Evolutionary conservation across 345 rosid genomes (phyloP), one percentile per base, ranked within the genome.

Genomic region (Gossypium thurberi): DNA sequence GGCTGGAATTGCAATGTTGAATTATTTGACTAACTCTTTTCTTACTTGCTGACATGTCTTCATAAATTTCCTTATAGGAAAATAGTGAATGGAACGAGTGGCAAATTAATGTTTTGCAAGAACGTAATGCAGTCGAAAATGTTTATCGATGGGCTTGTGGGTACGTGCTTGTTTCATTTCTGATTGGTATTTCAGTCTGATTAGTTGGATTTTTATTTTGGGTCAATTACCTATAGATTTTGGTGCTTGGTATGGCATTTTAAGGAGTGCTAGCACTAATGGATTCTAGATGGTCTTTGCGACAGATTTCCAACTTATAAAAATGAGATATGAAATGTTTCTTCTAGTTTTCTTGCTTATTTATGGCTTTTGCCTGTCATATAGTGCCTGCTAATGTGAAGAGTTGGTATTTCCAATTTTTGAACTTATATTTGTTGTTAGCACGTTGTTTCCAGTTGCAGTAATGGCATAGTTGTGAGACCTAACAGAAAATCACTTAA

Each of bases 71-170:
- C 67, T 67, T 82, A 18, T 53, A 95, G 98, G 97, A 82, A 78
- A 88, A 88, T 75, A 78, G 80, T 52, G 96, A 88, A 72, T 92
- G 99, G 98, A 86, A 77, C 6, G 89, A 85, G 65, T 95, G 99
- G 99, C 94, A 88, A 79, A 67, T 74, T 58, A 81, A 72, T 71
- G 91, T 91, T 76, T 78, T 92, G 80, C 97, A 91, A 58, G 91
- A 88, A 80, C 94, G 99, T 64, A 95, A 92, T 78, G 85, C 81
- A 40, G 87, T 91, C 58, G 98, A 95, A 88, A 92, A 95, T 86
- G 97, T 95, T 71, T 86, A 84, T 76, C 85, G 89, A 75, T 95
- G 99, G 99, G 90, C 90, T 71, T 95, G 99, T 81, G 97, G 98
- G 99, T 95, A 88, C 75, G 56, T 44, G 69, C 53, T 80, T 69